These are phyloP conservation scores for Aspergillus candidus DNA, from an alignment of 2,329 filamentous ascomycete species.

Conservation along the genomic window DNA sequence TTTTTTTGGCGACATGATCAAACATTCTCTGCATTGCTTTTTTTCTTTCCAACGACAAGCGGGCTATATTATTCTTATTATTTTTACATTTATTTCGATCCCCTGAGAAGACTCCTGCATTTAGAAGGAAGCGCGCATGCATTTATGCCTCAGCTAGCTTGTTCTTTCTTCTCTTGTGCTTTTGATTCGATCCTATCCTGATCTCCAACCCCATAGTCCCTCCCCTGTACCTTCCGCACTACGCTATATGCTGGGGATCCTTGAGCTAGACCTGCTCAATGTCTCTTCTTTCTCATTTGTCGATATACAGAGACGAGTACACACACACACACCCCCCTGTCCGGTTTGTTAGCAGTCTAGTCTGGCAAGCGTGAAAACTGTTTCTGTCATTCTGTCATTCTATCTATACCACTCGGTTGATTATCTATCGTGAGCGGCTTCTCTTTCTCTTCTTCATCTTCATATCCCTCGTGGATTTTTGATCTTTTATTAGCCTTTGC, in stretches of 20 bases:
- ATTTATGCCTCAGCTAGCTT: constrained; percentile 21
- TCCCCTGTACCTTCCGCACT: constrained; percentile 7
- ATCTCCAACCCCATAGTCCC: constrained; percentile 5
- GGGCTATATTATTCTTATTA: too few species aligned
- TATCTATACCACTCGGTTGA: constrained; percentile 4
- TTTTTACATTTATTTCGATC: neutral
- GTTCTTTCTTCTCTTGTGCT: constrained; percentile 13
- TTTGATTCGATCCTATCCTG: constrained; percentile 3
- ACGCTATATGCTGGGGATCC: neutral
- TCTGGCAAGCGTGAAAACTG: neutral
- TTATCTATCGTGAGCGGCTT: constrained; percentile 3
- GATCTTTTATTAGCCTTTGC: neutral
- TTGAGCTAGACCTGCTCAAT: neutral
- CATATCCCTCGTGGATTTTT: constrained; percentile 1
- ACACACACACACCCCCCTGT: neutral
- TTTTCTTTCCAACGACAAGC: too few species aligned
- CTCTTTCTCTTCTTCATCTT: constrained; percentile 1
- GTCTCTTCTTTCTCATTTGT: constrained; percentile 1
- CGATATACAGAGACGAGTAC: constrained; percentile 1
- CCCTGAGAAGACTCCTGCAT: constrained; percentile 21
- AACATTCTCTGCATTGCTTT: too few species aligned
- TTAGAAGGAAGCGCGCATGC: constrained; percentile 25
- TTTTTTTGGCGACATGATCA: constrained; percentile 7
- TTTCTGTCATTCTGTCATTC: constrained; percentile 11
- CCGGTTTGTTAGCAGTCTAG: constrained; percentile 7